Base-by-base conservation (phyloP, 192 early-diverging fungal species). In the Gonapodya sp. region DNA sequence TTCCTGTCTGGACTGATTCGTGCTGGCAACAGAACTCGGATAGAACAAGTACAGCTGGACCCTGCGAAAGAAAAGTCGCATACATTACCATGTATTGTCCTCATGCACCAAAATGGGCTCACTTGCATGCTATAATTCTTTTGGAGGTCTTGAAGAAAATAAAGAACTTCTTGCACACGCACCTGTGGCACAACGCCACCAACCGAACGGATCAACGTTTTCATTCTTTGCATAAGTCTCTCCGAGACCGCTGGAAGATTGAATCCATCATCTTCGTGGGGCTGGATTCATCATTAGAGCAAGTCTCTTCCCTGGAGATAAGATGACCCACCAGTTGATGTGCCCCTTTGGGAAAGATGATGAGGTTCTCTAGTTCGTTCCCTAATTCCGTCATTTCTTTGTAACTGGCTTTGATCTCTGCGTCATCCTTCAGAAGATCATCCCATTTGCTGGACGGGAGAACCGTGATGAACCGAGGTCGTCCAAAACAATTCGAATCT, bases 221-320 rank as follows among this genome's bases (percentile, higher is more conserved):
- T 88, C n/a, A 89, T 79, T 30, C 88, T 34, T 2, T 73, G 64
- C 88, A 90, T 86, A n/a, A 90, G 83, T 36, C 85, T 86, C 32
- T 83, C 75, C 8, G 89, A 90, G 14, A 90, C 83, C 24, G 80
- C 83, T 0, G 89, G 89, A 31, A 90, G 46, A 75, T 88, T 83
- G 82, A 89, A 89, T 24, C 88, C 87, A 36, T 87, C 86, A 81
- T 90, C 89, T 82, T 89, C 86, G 8, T 35, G 8, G n/a, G 86
- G 85, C 84, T 86, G 75, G 34, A 78, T 2, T 14, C 14, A 31
- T 35, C 36, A 83, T 30, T 24, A 2, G 81, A n/a, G n/a, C n/a
- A n/a, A n/a, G n/a, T n/a, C n/a, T n/a, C n/a, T n/a, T n/a, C n/a
- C n/a, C n/a, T n/a, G n/a, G n/a, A n/a, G 31, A 80, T 33, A 36